A percentile compares a stretch with the other conserved stretches of the same genome.
phyloP scores from a whole-genome alignment of 2,329 filamentous ascomycete species.

The Hyphodiscus sp. region DNA sequence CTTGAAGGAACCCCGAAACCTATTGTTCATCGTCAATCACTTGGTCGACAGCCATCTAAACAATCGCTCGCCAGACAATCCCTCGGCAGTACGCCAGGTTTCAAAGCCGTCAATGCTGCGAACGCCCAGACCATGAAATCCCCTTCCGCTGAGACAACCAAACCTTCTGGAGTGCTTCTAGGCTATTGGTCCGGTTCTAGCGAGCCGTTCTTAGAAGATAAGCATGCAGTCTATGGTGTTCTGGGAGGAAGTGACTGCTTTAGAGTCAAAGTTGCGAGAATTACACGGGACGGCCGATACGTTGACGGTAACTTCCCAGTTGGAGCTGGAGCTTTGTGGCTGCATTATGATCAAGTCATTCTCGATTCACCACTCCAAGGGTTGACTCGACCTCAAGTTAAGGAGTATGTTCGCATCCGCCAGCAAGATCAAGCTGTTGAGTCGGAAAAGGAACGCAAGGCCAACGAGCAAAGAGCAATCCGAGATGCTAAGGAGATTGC shows the following conservation, averaged over 20 bases:
- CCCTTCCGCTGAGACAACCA: constrained; percentile 13
- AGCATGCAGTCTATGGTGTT: constrained; percentile 58
- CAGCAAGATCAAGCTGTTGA: constrained; percentile 51
- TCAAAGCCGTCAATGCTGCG: constrained; percentile 24
- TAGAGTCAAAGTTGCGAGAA: constrained; percentile 52
- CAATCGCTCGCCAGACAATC: constrained; percentile 22
- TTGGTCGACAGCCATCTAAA: constrained; percentile 11
- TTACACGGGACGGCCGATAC: constrained; percentile 53
- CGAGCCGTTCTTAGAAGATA: constrained; percentile 40
- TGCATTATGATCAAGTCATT: constrained; percentile 54
- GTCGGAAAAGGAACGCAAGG: constrained; percentile 37
- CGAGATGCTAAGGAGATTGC: constrained; percentile 18
- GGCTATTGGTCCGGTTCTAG: constrained; percentile 54
- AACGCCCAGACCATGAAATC: constrained; percentile 22
- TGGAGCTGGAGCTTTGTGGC: constrained; percentile 56
- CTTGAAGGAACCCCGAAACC: constrained; percentile 18
- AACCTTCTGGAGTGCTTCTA: constrained; percentile 35
- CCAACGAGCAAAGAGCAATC: constrained; percentile 36
- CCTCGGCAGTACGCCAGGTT: constrained; percentile 21
- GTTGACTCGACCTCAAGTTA: constrained; percentile 49
- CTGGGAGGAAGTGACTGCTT: constrained; percentile 59
- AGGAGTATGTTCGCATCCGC: constrained; percentile 57
- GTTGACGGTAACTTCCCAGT: constrained; percentile 54
- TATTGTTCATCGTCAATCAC: constrained; percentile 16
- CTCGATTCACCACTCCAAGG: constrained; percentile 49